Conservation (phyloP, 305 asterid genomes). For the Fraxinus baroniana region DNA sequence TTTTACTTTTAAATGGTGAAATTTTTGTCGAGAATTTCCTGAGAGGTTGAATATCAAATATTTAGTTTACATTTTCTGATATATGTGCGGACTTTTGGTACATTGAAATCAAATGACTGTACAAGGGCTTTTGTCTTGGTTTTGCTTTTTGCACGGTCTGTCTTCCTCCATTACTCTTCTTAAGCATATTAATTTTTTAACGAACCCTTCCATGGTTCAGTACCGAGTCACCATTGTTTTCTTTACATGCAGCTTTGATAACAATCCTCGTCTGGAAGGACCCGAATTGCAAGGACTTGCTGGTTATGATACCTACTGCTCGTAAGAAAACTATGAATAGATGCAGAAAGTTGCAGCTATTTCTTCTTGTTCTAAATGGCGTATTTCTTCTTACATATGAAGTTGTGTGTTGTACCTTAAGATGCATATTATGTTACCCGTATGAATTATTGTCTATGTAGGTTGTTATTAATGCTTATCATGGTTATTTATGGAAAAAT, state of each 20-base stretch:
- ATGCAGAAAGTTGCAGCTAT: slow-evolving; percentile 24
- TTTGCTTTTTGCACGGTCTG: neutral
- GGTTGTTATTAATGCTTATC: slow-evolving; percentile 14
- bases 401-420: slow-evolving; percentile 24
- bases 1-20: neutral
- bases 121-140: neutral
- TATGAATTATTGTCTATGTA: slow-evolving; percentile 18
- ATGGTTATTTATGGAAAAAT: slow-evolving; percentile 8
- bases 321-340: slow-evolving; percentile 33
- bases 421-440: neutral
- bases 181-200: neutral
- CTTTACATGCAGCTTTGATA: slow-evolving; percentile 61
- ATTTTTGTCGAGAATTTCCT: neutral
- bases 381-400: slow-evolving; percentile 21
- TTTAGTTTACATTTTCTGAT: neutral
- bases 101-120: neutral
- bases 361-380: slow-evolving; percentile 21
- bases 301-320: slow-evolving; percentile 77
- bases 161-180: neutral
- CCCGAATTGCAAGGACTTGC: slow-evolving; percentile 90
- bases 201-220: neutral
- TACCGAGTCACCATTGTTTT: neutral
- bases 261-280: slow-evolving; percentile 89
- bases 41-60: neutral
- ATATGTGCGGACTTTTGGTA: neutral